Conservation (phyloP, 169 alveolate genomes). For the Hepatocystis sp. region DNA sequence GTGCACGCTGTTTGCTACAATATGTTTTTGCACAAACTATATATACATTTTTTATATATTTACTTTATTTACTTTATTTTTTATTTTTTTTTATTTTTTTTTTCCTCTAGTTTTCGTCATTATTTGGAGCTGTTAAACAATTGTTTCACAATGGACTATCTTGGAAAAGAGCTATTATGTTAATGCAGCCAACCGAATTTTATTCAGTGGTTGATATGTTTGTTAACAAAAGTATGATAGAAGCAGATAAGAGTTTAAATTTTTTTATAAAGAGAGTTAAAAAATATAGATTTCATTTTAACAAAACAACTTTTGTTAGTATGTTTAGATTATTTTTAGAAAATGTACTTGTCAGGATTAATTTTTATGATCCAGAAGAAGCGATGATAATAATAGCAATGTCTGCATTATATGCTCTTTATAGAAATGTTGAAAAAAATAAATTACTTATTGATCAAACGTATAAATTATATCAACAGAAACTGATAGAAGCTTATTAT, state of each 20-base stretch:
- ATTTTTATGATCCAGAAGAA: slow-evolving; percentile 51
- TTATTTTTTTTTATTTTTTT: not conserved
- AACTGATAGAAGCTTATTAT: slow-evolving; percentile 54
- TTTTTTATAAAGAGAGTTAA: slow-evolving; percentile 16
- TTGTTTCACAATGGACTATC: slow-evolving; percentile 19
- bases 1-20: no score
- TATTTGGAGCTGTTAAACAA: slow-evolving; percentile 65
- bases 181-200: slow-evolving; percentile 63
- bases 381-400: slow-evolving; percentile 16
- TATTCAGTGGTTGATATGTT: slow-evolving; percentile 16
- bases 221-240: slow-evolving; percentile 2
- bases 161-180: slow-evolving; percentile 51
- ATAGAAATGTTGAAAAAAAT: slow-evolving; percentile 38
- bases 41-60: not conserved
- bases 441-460: slow-evolving; percentile 36
- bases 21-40: no score
- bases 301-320: slow-evolving; percentile 8
- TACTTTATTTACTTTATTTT: not conserved
- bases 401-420: slow-evolving; percentile 60
- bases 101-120: slow-evolving; percentile 30
- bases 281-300: slow-evolving; percentile 49
- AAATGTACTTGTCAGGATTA: slow-evolving; percentile 22
- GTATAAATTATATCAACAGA: slow-evolving; percentile 54
- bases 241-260: slow-evolving; percentile 16
- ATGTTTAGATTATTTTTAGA: slow-evolving; percentile 59